Conservation (phyloP, 1,284 basidiomycete species). For the Rugosomyces carneus region DNA sequence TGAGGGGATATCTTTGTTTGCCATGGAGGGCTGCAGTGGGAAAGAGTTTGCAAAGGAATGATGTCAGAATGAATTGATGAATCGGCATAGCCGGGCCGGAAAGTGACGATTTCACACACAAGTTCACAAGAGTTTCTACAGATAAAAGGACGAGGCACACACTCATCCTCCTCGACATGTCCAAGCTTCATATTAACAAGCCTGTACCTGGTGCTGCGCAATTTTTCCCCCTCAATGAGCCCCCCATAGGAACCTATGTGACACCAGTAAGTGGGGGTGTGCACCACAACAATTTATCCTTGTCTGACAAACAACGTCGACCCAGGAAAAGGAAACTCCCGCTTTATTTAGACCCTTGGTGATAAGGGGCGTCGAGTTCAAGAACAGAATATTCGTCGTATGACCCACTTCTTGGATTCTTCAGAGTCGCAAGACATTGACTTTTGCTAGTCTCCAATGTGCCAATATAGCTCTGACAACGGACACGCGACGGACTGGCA, state of each 20-base stretch:
- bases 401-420: not conserved
- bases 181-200: slow-evolving; percentile 33
- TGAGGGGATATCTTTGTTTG: slow-evolving; percentile 17
- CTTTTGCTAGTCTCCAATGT: slow-evolving; percentile 64
- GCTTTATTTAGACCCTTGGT: slow-evolving; percentile 64
- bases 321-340: slow-evolving; percentile 43
- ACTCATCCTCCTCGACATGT: not conserved
- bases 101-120: not conserved
- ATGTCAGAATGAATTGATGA: not conserved
- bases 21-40: slow-evolving; percentile 3
- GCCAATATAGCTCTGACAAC: slow-evolving; percentile 69
- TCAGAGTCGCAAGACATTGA: not conserved
- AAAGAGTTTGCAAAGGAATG: no score
- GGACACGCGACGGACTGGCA: slow-evolving; percentile 78
- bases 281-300: no score
- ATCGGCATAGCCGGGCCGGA: slow-evolving; percentile 1
- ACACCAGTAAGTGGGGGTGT: slow-evolving; percentile 28
- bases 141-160: not conserved
- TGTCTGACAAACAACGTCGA: not conserved
- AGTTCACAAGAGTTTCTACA: not conserved
- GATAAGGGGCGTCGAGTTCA: slow-evolving; percentile 59
- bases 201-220: slow-evolving; percentile 42
- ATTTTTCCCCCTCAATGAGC: slow-evolving; percentile 59
- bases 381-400: slow-evolving; percentile 66
- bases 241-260: slow-evolving; percentile 48